Evolutionary conservation across 2,329 filamentous ascomycete genomes (phyloP).

Genomic region (Beauveria scarabaeidicola): DNA sequence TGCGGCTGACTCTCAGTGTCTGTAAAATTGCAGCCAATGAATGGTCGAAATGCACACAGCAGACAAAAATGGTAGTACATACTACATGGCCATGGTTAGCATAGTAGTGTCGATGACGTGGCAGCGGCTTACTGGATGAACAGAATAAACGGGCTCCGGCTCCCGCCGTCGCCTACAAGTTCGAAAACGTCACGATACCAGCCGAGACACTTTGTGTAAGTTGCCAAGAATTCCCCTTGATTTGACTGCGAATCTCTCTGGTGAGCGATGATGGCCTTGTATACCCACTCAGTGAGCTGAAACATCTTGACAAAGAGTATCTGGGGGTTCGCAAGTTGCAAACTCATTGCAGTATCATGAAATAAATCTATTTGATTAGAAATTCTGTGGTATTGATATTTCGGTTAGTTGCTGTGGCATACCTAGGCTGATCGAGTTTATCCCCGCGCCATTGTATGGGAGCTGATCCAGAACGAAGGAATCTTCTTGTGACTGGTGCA

Average conservation of each 20-base stretch:
- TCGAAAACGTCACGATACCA: constrained; percentile 16
- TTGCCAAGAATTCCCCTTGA: neutral
- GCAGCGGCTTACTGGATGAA: constrained; percentile 14
- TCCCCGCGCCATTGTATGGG: neutral
- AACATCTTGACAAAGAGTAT: constrained; percentile 12
- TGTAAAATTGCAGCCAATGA: neutral
- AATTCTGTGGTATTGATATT: neutral
- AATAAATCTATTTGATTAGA: neutral
- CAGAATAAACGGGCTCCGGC: constrained; percentile 12
- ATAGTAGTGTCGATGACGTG: neutral
- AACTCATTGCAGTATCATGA: neutral
- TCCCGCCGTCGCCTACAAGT: neutral
- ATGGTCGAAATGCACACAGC: constrained; percentile 12
- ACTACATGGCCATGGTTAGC: neutral
- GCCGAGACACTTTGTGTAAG: constrained; percentile 14
- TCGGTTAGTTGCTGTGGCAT: neutral
- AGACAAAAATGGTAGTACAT: constrained; percentile 17
- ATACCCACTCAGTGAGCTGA: constrained; percentile 15
- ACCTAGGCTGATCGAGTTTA: neutral
- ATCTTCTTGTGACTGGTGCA: neutral
- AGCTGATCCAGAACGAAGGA: neutral
- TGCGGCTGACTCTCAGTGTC: constrained; percentile 5
- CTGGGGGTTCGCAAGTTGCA: neutral
- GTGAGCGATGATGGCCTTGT: constrained; percentile 8
- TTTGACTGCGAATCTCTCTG: neutral